Percentiles rank a stretch among this genome's conserved stretches.
Conservation (phyloP, 2,329 filamentous ascomycete species). For the Fusarium staphyleae region DNA sequence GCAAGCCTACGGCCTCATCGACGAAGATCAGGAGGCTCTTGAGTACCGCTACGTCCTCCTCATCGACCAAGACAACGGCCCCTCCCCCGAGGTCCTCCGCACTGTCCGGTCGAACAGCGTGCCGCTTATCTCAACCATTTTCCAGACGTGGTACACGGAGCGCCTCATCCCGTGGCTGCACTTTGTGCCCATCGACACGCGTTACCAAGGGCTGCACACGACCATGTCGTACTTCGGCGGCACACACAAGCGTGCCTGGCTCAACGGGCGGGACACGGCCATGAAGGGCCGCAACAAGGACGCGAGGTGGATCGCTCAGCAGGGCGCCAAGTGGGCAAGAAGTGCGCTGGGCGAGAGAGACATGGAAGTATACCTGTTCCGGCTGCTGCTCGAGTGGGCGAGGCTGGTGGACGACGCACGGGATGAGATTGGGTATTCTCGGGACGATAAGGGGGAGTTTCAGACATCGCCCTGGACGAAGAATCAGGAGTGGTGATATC, state of each 20-base stretch:
- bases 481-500: conserved; percentile 34
- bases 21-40: conserved; percentile 60
- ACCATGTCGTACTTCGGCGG: conserved; percentile 78
- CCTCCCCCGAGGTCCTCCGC: conserved; percentile 63
- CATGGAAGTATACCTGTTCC: conserved; percentile 82
- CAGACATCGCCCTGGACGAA: conserved; percentile 43
- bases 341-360: conserved; percentile 72
- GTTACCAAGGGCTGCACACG: conserved; percentile 76
- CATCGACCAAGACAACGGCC: conserved; percentile 74
- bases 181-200: conserved; percentile 78
- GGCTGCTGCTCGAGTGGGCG: conserved; percentile 79
- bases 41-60: conserved; percentile 75
- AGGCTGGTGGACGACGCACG: conserved; percentile 69
- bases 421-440: conserved; percentile 53
- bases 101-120: conserved; percentile 71
- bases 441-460: conserved; percentile 41
- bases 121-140: conserved; percentile 75
- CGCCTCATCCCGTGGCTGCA: conserved; percentile 79
- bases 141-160: conserved; percentile 81
- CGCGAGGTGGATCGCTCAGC: conserved; percentile 69
- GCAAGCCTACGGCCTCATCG: conserved; percentile 43
- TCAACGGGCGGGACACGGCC: conserved; percentile 55
- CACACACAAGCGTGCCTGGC: conserved; percentile 50
- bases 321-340: conserved; percentile 70
- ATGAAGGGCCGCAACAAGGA: conserved; percentile 59